Conservation (phyloP, 495 filamentous ascomycete species). For the Penicillium lagena region DNA sequence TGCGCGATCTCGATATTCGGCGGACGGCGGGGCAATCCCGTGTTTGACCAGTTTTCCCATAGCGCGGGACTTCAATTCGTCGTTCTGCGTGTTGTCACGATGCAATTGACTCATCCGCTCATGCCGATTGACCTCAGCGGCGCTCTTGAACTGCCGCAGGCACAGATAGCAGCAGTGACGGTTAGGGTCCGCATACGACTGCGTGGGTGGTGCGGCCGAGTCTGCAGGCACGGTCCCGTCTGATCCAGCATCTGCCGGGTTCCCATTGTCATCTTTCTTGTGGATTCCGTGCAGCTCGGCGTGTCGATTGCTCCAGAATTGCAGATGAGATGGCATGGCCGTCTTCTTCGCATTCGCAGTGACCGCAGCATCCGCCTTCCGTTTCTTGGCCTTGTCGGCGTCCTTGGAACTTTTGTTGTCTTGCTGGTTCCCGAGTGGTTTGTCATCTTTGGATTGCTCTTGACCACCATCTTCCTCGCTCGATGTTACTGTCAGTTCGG, state of each 20-base stretch:
- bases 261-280: constrained; percentile 22
- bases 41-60: constrained; percentile 52
- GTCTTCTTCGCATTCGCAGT: constrained; percentile 41
- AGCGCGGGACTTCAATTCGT: constrained; percentile 52
- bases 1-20: constrained; percentile 75
- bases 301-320: constrained; percentile 84
- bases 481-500: constrained; percentile 54
- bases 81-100: constrained; percentile 59
- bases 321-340: constrained; percentile 59
- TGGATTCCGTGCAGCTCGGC: constrained; percentile 69
- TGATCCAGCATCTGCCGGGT: constrained; percentile 3
- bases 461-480: constrained; percentile 28
- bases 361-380: constrained; percentile 49
- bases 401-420: constrained; percentile 40
- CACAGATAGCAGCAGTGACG: constrained; percentile 75
- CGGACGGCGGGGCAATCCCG: constrained; percentile 22
- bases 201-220: constrained; percentile 23
- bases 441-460: constrained; percentile 21
- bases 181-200: constrained; percentile 66
- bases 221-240: constrained; percentile 9
- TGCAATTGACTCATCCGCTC: constrained; percentile 73
- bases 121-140: constrained; percentile 65
- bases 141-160: constrained; percentile 63
- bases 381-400: constrained; percentile 62
- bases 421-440: constrained; percentile 26